These are phyloP conservation scores for Sugiyamaella boreocaroliniensis DNA, from an alignment of 805 yeast genomes.

Conservation along the genomic window DNA sequence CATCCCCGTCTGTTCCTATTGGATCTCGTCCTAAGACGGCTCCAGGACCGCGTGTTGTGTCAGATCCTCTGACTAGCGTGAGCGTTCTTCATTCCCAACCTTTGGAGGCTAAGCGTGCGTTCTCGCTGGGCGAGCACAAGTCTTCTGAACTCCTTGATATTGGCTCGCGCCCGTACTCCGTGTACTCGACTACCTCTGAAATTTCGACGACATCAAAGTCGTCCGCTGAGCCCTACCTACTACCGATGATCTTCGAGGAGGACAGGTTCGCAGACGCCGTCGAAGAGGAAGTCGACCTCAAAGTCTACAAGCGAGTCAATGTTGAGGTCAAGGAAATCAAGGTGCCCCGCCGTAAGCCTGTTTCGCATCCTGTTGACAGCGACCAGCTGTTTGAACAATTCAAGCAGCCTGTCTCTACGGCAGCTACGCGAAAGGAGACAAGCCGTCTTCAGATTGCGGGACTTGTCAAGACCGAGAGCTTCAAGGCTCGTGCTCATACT, in stretches of 20 bases:
- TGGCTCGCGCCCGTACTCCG: conserved; percentile 13
- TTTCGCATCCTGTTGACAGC: background rate
- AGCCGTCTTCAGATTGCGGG: conserved; percentile 19
- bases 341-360: background rate
- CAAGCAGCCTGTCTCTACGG: background rate
- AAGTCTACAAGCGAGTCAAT: conserved; percentile 17
- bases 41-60: conserved; percentile 8
- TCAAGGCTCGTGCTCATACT: conserved; percentile 10
- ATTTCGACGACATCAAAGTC: conserved; percentile 4
- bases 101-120: conserved; percentile 8
- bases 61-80: conserved; percentile 6
- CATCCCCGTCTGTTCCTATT: conserved; percentile 1
- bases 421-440: conserved; percentile 2
- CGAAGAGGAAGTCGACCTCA: conserved; percentile 31
- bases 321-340: background rate
- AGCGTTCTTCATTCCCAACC: conserved; percentile 1
- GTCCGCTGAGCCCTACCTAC: conserved; percentile 16
- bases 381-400: background rate
- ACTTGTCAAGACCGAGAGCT: conserved; percentile 21
- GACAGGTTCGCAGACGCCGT: conserved; percentile 34
- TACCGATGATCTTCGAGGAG: conserved; percentile 37
- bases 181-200: conserved; percentile 6
- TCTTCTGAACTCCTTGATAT: conserved; percentile 9
- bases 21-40: background rate
- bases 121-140: conserved; percentile 15